Evolutionary conservation across 768 basidiomycete genomes (phyloP), one percentile per base, ranked within the genome.

Genomic region (Suillus tomentosus): DNA sequence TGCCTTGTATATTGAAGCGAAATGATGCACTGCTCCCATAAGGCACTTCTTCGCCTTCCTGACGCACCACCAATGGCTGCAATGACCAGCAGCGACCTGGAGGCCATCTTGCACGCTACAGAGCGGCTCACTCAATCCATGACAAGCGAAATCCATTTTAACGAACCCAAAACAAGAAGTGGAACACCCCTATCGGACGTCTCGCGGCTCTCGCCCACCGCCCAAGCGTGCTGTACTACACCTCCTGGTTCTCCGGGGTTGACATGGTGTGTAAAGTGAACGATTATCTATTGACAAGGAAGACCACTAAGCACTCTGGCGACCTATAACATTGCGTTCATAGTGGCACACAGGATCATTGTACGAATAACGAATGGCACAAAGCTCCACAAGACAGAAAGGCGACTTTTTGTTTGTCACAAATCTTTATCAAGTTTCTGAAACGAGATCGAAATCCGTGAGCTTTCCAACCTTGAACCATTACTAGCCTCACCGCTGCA

Each of bases 351-450:
- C 57, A 58, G 17, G 27, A 7, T 31, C 31, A 31, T 42, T 27
- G 6, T 17, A 17, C 24, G 57, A 58, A 58, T 27, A 6, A 19
- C 17, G 24, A 17, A 9, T 40, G 34, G 39, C 39, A 6, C 24
- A 11, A 24, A 19, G 24, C 56, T 40, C 56, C 39, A 19, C 56
- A 40, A 27, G 17, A 42, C 27, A 58, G 40, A 31, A 58, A 58
- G 11, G 24, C 40, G 55, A 56, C 4, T 6, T 58, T 58, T 7
- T 58, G 6, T 42, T 42, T 58, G 40, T 58, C 40, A 19, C 40
- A 31, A 31, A 53, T 58, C 8, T 42, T 58, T 31, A 58, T 40
- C 24, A 58, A 58, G 57, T 42, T 58, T 58, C 40, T 58, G 57
- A 43, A 19, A 19, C 24, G 57, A 58, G 17, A 58, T 17, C 39